A percentile compares a stretch with the other conserved stretches of the same genome.
phyloP scores from a whole-genome alignment of 179 eudicot species.

The Heliamphora pulchella region DNA sequence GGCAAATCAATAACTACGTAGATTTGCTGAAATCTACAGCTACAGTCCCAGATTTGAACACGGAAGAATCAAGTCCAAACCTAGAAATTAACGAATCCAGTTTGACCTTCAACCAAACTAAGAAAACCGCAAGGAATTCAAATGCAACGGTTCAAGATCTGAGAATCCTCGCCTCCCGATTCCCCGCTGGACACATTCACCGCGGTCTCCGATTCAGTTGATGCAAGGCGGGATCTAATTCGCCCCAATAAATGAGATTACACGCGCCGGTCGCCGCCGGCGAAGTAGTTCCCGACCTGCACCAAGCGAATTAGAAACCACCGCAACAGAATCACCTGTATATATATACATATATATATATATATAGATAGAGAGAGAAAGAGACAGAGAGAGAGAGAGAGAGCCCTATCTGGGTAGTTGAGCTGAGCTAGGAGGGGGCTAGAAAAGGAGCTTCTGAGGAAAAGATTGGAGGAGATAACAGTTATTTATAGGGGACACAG shows the following conservation, averaged over 20 bases:
- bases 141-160: constrained; percentile 12
- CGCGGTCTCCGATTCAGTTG: constrained; percentile 72
- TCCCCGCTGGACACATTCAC: constrained; percentile 19
- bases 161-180: neutral
- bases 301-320: constrained; percentile 87
- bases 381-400: neutral
- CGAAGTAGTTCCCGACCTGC: constrained; percentile 83
- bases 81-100: neutral
- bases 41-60: neutral
- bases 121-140: neutral
- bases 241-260: constrained; percentile 3
- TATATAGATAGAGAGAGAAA: no score
- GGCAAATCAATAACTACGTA: neutral
- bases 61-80: neutral
- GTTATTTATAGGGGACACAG: constrained; percentile 28
- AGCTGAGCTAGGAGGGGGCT: neutral
- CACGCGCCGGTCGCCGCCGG: constrained; percentile 8
- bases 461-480: neutral
- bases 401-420: neutral
- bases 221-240: constrained; percentile 70
- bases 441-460: neutral
- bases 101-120: neutral
- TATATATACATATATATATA: neutral
- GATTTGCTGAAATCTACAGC: neutral
- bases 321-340: constrained; percentile 21